Base-by-base conservation (phyloP, 169 alveolate species). In the Ophryocystis elektroscirrha region DNA sequence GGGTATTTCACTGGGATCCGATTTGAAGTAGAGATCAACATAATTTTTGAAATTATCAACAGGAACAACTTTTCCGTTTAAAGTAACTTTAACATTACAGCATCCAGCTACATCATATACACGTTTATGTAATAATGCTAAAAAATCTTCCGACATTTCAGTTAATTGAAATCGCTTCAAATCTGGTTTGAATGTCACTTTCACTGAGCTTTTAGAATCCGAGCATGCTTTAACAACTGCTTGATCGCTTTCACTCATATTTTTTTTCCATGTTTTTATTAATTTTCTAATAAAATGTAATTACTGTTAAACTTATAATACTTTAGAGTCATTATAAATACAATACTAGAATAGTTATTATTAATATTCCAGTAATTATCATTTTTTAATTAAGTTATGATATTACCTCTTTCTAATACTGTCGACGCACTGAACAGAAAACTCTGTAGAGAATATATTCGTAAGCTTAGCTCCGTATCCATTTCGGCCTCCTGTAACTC, bases 381-480 rank as follows among this genome's bases (percentile, higher is more conserved):
- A 37, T 15, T 32, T 25, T 18, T 16, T 29, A 35, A 7, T 15
- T 16, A 45, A 39, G 7, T 16, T 3, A 28, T 22, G n/a, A 45
- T 20, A 61, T 47, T 27, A 54, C 68, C 62, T 78, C 60, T 63
- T 70, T 53, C 83, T 74, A 61, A 67, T 70, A 52, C 73, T 61
- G 68, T 94, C 97, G 0, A 81, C 94, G 39, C 96, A 84, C 55
- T 90, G 95, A 12, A 91, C 91, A 0, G 74, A 66, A 65, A 94
- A 94, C 57, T 85, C 84, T 32, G 70, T 79, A 23, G 95, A 81
- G 69, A 88, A 94, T 2, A 92, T 90, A 69, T 94, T 94, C 5
- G 98, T 85, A 45, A 94, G 78, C 67, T 94, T 94, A 12, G 99
- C 99, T 1, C 99, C 99, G 62, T 73, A 92, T 6, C 99, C 99